Conservation (phyloP, 257 asterid genomes). For the Scutellaria galericulata region DNA sequence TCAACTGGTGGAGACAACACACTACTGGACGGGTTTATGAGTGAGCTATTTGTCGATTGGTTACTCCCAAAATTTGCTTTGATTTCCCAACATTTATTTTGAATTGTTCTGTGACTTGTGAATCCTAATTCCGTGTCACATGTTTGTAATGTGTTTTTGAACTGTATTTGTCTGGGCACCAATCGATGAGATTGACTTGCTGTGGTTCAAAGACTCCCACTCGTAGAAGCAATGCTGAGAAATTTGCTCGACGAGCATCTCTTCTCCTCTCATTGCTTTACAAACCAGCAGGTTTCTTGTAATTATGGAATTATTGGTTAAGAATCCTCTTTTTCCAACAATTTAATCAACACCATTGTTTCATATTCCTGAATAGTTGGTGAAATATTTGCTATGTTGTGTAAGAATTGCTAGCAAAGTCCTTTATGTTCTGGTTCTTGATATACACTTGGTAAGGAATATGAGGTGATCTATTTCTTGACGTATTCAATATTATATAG, state of each 20-base stretch:
- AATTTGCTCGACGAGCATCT: too few species aligned
- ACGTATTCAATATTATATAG: not conserved
- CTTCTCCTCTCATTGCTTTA: not conserved
- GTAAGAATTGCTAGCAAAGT: not conserved
- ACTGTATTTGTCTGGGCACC: conserved; percentile 23
- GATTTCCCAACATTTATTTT: conserved; percentile 13
- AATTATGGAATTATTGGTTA: conserved; percentile 28
- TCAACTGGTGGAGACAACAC: conserved; percentile 24
- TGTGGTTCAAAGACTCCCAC: conserved; percentile 26
- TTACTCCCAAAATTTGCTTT: conserved; percentile 16
- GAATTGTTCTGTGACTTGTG: conserved; percentile 35
- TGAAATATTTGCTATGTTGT: not conserved
- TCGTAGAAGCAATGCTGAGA: too few species aligned
- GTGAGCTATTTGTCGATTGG: conserved; percentile 31
- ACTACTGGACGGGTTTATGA: conserved; percentile 26
- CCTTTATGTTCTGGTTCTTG: not conserved
- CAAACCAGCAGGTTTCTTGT: conserved; percentile 29
- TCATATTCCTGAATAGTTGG: not conserved
- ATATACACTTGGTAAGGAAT: too few species aligned
- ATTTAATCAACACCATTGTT: not conserved
- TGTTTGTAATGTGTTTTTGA: conserved; percentile 37
- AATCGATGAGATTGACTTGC: conserved; percentile 14
- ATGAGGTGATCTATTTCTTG: not conserved
- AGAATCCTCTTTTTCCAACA: not conserved
- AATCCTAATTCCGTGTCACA: conserved; percentile 26